These are phyloP conservation scores for Prosopis cineraria DNA, from an alignment of 306 rosid species.

Conservation along the genomic window DNA sequence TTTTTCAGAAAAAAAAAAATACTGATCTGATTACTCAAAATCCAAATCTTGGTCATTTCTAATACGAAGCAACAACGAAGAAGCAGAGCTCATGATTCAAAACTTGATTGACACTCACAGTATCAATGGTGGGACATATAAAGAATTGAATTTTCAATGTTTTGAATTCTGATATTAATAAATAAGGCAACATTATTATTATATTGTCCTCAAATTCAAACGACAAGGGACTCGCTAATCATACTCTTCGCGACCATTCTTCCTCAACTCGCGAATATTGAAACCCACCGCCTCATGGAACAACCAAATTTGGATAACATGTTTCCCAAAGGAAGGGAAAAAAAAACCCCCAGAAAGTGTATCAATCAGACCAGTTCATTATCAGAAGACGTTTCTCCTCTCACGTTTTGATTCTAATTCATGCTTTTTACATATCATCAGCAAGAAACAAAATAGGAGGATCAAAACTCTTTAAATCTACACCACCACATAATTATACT, in stretches of 20 bases:
- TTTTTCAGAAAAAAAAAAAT: background rate
- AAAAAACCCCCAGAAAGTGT: background rate
- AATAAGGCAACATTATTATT: background rate
- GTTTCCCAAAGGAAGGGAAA: too few relatives aligned
- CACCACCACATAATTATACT: constrained; percentile 4
- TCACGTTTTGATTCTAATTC: background rate
- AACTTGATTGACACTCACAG: background rate
- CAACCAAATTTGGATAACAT: background rate
- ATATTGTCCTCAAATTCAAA: background rate
- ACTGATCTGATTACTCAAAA: background rate
- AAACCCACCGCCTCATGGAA: background rate
- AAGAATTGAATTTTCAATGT: background rate
- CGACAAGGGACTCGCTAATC: background rate
- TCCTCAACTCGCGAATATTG: background rate
- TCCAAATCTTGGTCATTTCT: background rate
- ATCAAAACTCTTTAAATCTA: background rate
- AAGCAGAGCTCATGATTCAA: background rate
- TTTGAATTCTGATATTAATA: constrained; percentile 9
- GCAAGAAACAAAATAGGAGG: background rate
- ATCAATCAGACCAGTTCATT: background rate
- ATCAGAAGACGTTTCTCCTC: background rate
- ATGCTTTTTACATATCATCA: background rate
- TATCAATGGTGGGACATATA: background rate
- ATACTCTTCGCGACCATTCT: background rate
- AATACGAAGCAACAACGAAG: background rate